Evolutionary conservation across 2,329 filamentous ascomycete genomes (phyloP), one percentile per base, ranked within the genome.

Genomic region (Curvularia hawaiiensis): DNA sequence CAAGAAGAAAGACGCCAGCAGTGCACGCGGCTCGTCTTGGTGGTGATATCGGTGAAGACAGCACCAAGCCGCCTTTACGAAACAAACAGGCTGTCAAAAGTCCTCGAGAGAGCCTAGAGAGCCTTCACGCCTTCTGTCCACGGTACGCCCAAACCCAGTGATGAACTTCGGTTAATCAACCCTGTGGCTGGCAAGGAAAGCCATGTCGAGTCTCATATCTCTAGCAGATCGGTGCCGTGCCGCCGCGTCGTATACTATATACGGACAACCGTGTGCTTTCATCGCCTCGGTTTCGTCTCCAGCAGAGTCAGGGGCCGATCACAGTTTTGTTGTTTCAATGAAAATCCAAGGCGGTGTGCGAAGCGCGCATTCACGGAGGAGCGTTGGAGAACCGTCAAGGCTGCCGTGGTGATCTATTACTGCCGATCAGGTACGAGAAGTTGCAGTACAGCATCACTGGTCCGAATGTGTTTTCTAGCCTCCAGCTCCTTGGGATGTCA

Each of bases 21-120:
- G 54, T 44, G 38, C 52, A 48, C 44, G 50, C 45, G 50, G 44
- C 54, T 44, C 50, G 16, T 44, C 54, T 49, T 44, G 54, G 24
- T 57, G 44, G 41, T 57, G 41, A 43, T 26, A 57, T 53, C 44
- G 54, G 50, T 52, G 31, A 45, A 20, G 35, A n/a, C 14, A 24
- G 11, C 26, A 48, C 31, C 38, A 35, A 20, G 39, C 28, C 38
- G 52, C 30, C 38, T 50, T 35, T 43, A 28, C 35, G 11, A 14
- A 35, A n/a, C 16, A 52, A 30, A 26, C 50, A 28, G 40, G 4
- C 31, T 22, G 35, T 22, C 41, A 26, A n/a, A 44, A 12, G 22
- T 44, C 26, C 22, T 44, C 6, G 12, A n/a, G 33, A 20, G 33
- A 33, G 18, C 45, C 24, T 18, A 22, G 30, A 22, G 30, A 47